These are phyloP conservation scores for Phytophthora multivora DNA, from an alignment of 352 stramenopile genomes.

Conservation along the genomic window DNA sequence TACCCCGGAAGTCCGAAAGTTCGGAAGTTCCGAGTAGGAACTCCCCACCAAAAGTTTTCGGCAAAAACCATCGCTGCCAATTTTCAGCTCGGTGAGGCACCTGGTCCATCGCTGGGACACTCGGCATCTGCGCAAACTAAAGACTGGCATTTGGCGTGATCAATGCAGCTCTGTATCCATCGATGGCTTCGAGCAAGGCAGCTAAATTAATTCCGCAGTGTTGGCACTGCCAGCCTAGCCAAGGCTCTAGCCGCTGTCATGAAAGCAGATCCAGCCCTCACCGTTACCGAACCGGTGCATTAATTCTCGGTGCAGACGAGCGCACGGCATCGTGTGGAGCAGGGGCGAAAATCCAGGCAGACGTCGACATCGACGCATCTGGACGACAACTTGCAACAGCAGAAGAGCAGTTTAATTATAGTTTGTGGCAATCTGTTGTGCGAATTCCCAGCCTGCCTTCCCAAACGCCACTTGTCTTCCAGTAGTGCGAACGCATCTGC, in stretches of 20 bases:
- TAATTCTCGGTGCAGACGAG: conserved; percentile 15
- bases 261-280: conserved; percentile 1
- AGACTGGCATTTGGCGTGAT: conserved; percentile 7
- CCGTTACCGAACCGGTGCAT: background rate
- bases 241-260: background rate
- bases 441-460: conserved; percentile 14
- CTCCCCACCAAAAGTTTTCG: background rate
- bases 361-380: background rate
- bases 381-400: background rate
- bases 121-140: conserved; percentile 1
- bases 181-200: background rate
- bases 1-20: no score
- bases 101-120: conserved; percentile 8
- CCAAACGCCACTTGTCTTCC: conserved; percentile 3
- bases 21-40: no score
- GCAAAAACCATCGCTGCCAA: conserved; percentile 2
- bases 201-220: background rate
- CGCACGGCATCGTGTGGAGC: conserved; percentile 14
- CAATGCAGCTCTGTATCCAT: background rate
- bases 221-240: background rate
- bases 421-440: conserved; percentile 1
- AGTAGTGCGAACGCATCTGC: conserved; percentile 5
- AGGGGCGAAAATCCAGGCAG: conserved; percentile 29
- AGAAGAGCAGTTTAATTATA: no score
- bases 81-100: conserved; percentile 3